phyloP scores from a whole-genome alignment of 169 alveolate genomes.

The Perkinsus olseni region DNA sequence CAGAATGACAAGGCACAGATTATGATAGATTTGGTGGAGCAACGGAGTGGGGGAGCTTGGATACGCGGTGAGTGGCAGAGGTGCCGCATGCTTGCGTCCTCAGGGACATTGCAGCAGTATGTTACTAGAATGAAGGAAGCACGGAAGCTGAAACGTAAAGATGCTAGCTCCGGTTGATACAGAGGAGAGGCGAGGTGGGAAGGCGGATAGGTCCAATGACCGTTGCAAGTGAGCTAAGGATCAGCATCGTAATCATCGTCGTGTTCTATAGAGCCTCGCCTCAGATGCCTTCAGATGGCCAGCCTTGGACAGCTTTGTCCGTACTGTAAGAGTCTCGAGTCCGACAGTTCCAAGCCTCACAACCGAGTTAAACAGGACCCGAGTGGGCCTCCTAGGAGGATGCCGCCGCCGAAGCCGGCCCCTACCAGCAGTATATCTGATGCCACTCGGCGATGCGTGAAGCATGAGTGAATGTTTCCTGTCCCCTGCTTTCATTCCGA shows the following conservation, averaged over 20 bases:
- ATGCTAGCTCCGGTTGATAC: too few relatives aligned
- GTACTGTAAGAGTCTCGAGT: not conserved
- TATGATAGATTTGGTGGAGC: not conserved
- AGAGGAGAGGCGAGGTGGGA: too few relatives aligned
- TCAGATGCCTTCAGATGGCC: not conserved
- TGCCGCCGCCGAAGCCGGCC: too few relatives aligned
- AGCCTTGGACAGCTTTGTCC: not conserved
- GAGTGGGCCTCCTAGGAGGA: too few relatives aligned
- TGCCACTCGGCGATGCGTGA: too few relatives aligned
- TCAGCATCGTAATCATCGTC: too few relatives aligned
- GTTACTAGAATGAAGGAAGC: not conserved
- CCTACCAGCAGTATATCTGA: too few relatives aligned
- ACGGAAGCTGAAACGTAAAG: not conserved
- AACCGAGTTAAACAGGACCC: too few relatives aligned
- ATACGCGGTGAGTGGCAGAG: not conserved
- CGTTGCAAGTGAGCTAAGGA: too few relatives aligned
- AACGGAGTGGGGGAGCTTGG: not conserved
- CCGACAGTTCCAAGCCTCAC: not conserved
- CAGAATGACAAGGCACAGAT: not conserved
- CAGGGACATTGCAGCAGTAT: not conserved
- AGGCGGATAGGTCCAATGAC: too few relatives aligned
- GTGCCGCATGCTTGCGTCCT: not conserved
- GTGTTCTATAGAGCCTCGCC: not conserved
- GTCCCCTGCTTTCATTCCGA: too few relatives aligned
- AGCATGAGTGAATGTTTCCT: too few relatives aligned